Evolutionary conservation across 805 yeast genomes (phyloP), one percentile per base, ranked within the genome.

Genomic region (Danielia reshetovae): DNA sequence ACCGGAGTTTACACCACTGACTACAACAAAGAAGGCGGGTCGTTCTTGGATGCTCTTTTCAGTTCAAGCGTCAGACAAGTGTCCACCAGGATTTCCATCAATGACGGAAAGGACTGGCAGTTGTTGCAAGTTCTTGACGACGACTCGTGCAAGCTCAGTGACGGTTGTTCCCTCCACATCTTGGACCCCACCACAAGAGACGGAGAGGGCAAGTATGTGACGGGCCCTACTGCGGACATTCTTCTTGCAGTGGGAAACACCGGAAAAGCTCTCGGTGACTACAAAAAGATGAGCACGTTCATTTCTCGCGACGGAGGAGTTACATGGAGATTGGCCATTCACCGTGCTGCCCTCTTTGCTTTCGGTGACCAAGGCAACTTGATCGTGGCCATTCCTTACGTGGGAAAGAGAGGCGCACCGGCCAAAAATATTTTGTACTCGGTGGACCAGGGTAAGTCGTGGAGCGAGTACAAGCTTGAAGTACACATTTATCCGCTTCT

Each of bases 331-430:
- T 53, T 63, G 36, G 73, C 78, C 1, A 47, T 77, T 10, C 74
- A 75, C 17, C 71, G 67, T 27, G 74, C 85, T 2, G 65, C 75
- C 24, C 40, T 67, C 3, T 76, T 74, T 42, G 17, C 30, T 13
- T 79, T 77, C 60, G 95, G 90, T 30, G 94, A 86, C 56, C 75
- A 74, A 39, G 96, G 95, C 22, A 83, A 85, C 49, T 56, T 86
- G 8, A 71, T 85, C 12, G 55, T 82, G 2, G 82, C 85, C 2
- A 56, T 75, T n/a, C 80, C 82, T 24, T 48, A 44, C 32, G 27
- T 35, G 17, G 43, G 45, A 2, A 59, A 48, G 22, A 49, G 54
- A 12, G 51, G 67, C 4, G 53, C 49, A 4, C 48, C 54, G 0
- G 65, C 57, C 5, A 57, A 60, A 9, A 52, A 56, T n/a, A 42